Conservation (phyloP, 495 filamentous ascomycete genomes). For the Cladorrhinum samala region DNA sequence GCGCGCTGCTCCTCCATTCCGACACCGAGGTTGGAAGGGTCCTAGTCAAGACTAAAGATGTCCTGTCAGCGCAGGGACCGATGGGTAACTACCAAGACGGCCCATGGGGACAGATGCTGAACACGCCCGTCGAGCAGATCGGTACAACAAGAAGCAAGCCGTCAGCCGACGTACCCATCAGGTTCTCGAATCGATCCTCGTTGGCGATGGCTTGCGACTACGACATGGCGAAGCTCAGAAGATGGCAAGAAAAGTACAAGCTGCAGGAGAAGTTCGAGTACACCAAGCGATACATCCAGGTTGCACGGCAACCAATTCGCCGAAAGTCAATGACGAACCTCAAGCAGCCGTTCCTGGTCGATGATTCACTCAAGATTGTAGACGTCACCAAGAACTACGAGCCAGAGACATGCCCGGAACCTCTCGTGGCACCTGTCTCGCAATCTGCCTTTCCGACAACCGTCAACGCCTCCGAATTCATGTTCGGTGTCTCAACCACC, state of each 20-base stretch:
- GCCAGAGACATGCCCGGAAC: conserved; percentile 37
- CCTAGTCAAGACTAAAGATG: conserved; percentile 33
- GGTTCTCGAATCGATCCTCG: conserved; percentile 10
- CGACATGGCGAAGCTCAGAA: conserved; percentile 35
- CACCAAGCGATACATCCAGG: conserved; percentile 44
- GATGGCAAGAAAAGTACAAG: conserved; percentile 38
- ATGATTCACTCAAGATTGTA: conserved; percentile 34
- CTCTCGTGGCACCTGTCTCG: conserved; percentile 42
- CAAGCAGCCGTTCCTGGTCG: conserved; percentile 37
- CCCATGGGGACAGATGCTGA: conserved; percentile 1
- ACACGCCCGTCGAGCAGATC: conserved; percentile 1
- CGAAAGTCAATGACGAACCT: conserved; percentile 45
- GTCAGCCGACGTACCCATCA: conserved; percentile 7
- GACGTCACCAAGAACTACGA: conserved; percentile 39
- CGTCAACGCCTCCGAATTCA: conserved; percentile 46
- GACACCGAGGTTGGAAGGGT: conserved; percentile 34
- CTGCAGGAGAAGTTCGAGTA: conserved; percentile 47
- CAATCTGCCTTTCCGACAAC: conserved; percentile 40
- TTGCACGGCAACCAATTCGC: conserved; percentile 34
- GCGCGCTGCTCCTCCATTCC: conserved; percentile 30
- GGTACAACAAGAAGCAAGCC: conserved; percentile 3
- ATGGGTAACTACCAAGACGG: conserved; percentile 10
- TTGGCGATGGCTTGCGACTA: conserved; percentile 39
- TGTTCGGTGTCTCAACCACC: conserved; percentile 45
- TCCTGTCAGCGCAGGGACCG: conserved; percentile 27